These are phyloP conservation scores for Penicillium occitanis DNA, from an alignment of 2,329 filamentous ascomycete species.

Conservation along the genomic window DNA sequence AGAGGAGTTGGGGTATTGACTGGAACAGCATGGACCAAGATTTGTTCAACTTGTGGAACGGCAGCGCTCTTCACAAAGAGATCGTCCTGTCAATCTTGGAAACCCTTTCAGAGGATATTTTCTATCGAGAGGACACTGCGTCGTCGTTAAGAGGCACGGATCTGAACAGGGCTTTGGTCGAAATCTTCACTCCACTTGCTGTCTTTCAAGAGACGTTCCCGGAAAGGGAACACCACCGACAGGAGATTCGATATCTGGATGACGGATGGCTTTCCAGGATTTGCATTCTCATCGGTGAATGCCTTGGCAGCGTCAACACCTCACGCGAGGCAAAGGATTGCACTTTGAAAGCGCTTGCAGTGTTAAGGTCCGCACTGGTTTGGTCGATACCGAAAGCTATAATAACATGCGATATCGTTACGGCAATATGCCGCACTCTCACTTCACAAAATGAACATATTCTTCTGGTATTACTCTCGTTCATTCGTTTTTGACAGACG, in stretches of 20 bases:
- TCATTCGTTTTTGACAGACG: neutral
- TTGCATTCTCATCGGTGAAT: constrained; percentile 70
- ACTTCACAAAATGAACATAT: constrained; percentile 69
- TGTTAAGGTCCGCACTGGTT: constrained; percentile 74
- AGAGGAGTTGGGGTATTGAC: constrained; percentile 85
- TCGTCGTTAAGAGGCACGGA: constrained; percentile 79
- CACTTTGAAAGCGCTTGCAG: constrained; percentile 72
- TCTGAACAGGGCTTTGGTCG: constrained; percentile 85
- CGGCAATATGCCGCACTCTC: constrained; percentile 69
- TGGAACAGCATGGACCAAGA: constrained; percentile 94
- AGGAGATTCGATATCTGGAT: constrained; percentile 70
- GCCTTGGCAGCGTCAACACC: constrained; percentile 64
- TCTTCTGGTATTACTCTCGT: constrained; percentile 59
- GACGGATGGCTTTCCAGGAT: constrained; percentile 87
- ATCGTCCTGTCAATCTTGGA: constrained; percentile 87
- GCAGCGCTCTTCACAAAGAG: constrained; percentile 68
- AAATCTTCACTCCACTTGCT: constrained; percentile 80
- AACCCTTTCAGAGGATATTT: constrained; percentile 89
- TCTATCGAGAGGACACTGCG: constrained; percentile 83
- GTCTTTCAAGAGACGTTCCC: constrained; percentile 76
- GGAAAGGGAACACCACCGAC: constrained; percentile 62
- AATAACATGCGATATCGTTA: constrained; percentile 67
- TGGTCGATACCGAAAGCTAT: constrained; percentile 89
- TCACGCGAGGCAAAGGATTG: constrained; percentile 68
- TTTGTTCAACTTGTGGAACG: constrained; percentile 75